Base-by-base conservation (phyloP, 2,329 filamentous ascomycete species). In the Hypoxylon sp. region DNA sequence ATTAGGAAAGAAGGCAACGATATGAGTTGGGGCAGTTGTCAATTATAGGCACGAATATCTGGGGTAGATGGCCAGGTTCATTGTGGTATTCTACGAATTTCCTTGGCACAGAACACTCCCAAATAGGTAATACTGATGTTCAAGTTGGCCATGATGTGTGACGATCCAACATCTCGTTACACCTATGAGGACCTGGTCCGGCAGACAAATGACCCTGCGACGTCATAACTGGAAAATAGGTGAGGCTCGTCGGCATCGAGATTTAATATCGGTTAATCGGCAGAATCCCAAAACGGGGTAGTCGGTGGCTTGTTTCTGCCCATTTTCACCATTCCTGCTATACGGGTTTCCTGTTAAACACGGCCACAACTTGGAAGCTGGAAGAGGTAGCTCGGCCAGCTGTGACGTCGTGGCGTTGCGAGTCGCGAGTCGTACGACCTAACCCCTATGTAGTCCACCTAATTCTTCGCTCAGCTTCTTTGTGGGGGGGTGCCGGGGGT, bases 311-410 rank as follows among this genome's bases (percentile, higher is more conserved):
- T 44, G 41, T 24, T 19, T 41, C 37, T 50, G 37, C 30, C 46
- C 13, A 34, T 15, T 34, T 41, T 7, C 11, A 41, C 37, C n/a
- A 17, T n/a, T 10, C 5, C n/a, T 41, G n/a, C 37, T 24, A 53
- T 79, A 80, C 62, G 76, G 76, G 79, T 79, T 61, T 76, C 71
- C 13, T 32, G 30, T 32, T 10, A 64, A 69, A 17, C 69, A 72
- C 47, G 67, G 60, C 17, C 77, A 78, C 59, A 79, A 74, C 0
- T n/a, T n/a, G n/a, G n/a, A 2, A 74, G 66, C 34, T 76, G 77
- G 19, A 75, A 41, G 54, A 41, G 51, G 37, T 57, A 39, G 43
- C 44, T 8, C 17, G 17, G 41, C 32, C 55, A 66, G 65, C 53
- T 59, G 71, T 71, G 69, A 72, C 70, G 71, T 73, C 69, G 70